Base-by-base conservation (phyloP, 2,329 filamentous ascomycete genomes). In the Colletotrichum eleusines region DNA sequence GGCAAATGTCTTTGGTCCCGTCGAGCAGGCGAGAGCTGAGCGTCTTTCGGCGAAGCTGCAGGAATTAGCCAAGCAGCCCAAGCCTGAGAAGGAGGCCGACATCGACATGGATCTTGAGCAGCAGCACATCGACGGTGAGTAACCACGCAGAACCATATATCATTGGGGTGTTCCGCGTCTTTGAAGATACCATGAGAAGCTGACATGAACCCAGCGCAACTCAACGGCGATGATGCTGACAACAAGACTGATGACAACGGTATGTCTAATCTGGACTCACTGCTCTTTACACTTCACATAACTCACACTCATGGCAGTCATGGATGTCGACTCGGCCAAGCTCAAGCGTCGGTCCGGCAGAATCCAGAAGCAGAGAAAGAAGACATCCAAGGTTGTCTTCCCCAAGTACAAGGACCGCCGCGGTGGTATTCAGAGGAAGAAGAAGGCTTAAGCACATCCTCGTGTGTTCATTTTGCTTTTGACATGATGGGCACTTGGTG, bases 31-130 rank as follows among this genome's bases (percentile, higher is more conserved):
- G 55, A 89, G 95, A 75, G 91, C 91, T 63, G 91, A 95, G 81
- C 91, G 95, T 74, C 89, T 98, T 44, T 94, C 94, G 48, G 92
- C 93, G 72, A 97, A 96, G 83, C 86, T 98, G 71, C 86, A 95
- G 77, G 94, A 95, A 79, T 81, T 97, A 76, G 92, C 92, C 57
- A 87, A 91, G 68, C 90, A 94, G 78, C 91, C 93, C 71, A 94
- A 92, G 80, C 90, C 92, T n/a, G 80, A 83, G 74, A 78, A 83
- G 71, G 77, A 82, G 67, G 80, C 81, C 63, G 84, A 89, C 74
- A 81, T 86, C 74, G 84, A 83, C 66, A 86, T 88, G 79, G 82
- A 84, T 62, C 79, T 78, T 74, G 77, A 81, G 75, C 79, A 76
- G 60, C 69, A 71, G 53, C 55, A 66, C 12, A 68, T 60, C 38